Conservation (phyloP, 2,329 filamentous ascomycete genomes). For the Pseudogymnoascus sp. region DNA sequence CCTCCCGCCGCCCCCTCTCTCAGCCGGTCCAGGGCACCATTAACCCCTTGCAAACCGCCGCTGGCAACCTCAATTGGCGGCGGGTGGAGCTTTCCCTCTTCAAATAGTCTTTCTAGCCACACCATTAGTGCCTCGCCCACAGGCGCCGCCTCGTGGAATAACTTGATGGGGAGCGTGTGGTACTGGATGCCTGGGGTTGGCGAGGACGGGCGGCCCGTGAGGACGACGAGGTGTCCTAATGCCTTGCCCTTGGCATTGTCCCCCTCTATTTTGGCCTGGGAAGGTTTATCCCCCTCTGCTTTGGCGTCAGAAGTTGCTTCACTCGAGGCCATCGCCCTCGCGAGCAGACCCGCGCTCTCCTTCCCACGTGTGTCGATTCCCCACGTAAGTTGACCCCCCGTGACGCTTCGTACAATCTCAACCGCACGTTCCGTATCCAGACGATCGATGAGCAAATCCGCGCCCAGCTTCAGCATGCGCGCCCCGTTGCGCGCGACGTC, state of each 20-base stretch:
- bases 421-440: constrained; percentile 57
- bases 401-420: constrained; percentile 52
- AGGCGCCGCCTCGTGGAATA: constrained; percentile 59
- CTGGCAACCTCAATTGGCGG: constrained; percentile 45
- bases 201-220: not conserved
- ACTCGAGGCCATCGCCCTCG: constrained; percentile 18
- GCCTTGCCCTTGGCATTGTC: not conserved
- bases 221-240: constrained; percentile 13
- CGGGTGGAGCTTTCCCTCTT: constrained; percentile 41
- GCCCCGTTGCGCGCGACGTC: constrained; percentile 59
- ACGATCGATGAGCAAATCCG: constrained; percentile 62
- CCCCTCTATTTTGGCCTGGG: too few relatives aligned
- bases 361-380: constrained; percentile 60
- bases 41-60: not conserved
- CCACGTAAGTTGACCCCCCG: constrained; percentile 51
- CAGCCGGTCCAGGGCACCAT: not conserved
- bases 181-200: constrained; percentile 27
- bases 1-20: constrained; percentile 54
- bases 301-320: not conserved
- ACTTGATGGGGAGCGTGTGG: constrained; percentile 60
- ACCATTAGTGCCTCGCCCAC: constrained; percentile 53
- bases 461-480: constrained; percentile 39
- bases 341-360: constrained; percentile 50
- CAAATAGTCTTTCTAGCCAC: constrained; percentile 61
- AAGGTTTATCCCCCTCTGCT: too few relatives aligned